phyloP scores from a whole-genome alignment of 805 yeast species.

The Kazachstania taianensis region DNA sequence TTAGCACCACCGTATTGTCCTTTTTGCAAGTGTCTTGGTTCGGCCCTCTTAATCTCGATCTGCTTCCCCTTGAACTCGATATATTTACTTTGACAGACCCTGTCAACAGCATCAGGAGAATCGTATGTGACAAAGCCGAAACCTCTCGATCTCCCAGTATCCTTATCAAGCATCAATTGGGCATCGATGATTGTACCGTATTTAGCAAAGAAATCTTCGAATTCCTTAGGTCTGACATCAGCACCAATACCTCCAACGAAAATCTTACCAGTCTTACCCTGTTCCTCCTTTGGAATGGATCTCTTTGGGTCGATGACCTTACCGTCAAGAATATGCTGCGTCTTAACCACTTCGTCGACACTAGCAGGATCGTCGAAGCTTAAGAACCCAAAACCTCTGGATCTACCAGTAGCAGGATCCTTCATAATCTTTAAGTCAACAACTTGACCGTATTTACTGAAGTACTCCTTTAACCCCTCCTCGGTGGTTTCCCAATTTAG shows the following conservation, averaged over 20 bases:
- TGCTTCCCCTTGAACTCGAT: constrained; percentile 78
- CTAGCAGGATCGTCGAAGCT: constrained; percentile 72
- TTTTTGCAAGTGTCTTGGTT: constrained; percentile 64
- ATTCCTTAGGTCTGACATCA: constrained; percentile 85
- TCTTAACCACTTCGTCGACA: constrained; percentile 77
- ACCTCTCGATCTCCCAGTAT: constrained; percentile 94
- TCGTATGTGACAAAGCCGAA: constrained; percentile 96
- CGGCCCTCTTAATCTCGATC: constrained; percentile 79
- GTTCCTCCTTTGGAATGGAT: constrained; percentile 96
- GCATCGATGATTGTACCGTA: constrained; percentile 92
- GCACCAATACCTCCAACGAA: constrained; percentile 97
- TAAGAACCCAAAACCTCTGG: constrained; percentile 91
- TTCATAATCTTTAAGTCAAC: constrained; percentile 88
- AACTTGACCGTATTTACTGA: constrained; percentile 82
- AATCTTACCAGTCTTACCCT: constrained; percentile 91
- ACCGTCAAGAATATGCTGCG: constrained; percentile 87
- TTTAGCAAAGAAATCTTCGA: constrained; percentile 73
- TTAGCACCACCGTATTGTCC: constrained; percentile 9
- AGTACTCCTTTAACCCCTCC: constrained; percentile 71
- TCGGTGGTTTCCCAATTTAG: constrained; percentile 97
- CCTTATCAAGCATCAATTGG: constrained; percentile 94
- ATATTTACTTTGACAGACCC: constrained; percentile 72
- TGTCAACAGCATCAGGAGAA: constrained; percentile 87
- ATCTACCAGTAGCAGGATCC: constrained; percentile 74
- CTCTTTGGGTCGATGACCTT: constrained; percentile 95